phyloP scores from a whole-genome alignment of 2,329 filamentous ascomycete genomes.

The Colletotrichum sojae region DNA sequence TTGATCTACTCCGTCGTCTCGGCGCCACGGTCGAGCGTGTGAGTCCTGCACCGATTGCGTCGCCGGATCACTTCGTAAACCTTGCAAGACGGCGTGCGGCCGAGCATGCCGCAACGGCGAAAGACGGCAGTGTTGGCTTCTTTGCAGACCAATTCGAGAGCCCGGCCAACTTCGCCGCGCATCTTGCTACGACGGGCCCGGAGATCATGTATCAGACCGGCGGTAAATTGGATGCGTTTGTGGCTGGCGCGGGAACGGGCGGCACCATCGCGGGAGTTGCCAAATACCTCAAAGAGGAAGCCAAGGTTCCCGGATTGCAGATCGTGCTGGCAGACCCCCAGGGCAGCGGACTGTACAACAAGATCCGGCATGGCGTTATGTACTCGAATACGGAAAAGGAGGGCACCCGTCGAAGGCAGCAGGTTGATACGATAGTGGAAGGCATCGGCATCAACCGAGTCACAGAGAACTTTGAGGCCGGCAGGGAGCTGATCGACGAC shows the following conservation, averaged over 20 bases:
- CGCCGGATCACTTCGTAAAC: constrained; percentile 94
- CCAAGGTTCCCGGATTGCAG: constrained; percentile 70
- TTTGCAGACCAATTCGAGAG: constrained; percentile 99
- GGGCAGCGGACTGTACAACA: constrained; percentile 93
- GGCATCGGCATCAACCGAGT: constrained; percentile 95
- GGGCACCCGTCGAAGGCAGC: constrained; percentile 88
- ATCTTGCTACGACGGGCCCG: constrained; percentile 86
- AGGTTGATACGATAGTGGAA: constrained; percentile 97
- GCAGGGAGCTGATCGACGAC: constrained; percentile 88
- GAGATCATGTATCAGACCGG: constrained; percentile 88
- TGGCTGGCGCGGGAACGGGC: constrained; percentile 93
- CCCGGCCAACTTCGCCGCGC: constrained; percentile 88
- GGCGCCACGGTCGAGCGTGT: constrained; percentile 95
- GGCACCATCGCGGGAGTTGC: constrained; percentile 93
- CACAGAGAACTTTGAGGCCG: constrained; percentile 93
- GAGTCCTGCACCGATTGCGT: constrained; percentile 92
- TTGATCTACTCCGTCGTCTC: constrained; percentile 87
- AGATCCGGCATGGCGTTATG: constrained; percentile 94
- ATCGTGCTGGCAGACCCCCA: constrained; percentile 94
- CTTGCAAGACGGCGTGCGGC: constrained; percentile 82
- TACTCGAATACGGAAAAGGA: constrained; percentile 91
- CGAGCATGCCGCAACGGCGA: constrained; percentile 75
- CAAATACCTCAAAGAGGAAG: constrained; percentile 81
- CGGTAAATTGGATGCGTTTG: constrained; percentile 85
- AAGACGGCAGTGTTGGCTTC: constrained; percentile 81